Evolutionary conservation across 305 asterid species (phyloP).

Genomic region (Solanum hybrid): DNA sequence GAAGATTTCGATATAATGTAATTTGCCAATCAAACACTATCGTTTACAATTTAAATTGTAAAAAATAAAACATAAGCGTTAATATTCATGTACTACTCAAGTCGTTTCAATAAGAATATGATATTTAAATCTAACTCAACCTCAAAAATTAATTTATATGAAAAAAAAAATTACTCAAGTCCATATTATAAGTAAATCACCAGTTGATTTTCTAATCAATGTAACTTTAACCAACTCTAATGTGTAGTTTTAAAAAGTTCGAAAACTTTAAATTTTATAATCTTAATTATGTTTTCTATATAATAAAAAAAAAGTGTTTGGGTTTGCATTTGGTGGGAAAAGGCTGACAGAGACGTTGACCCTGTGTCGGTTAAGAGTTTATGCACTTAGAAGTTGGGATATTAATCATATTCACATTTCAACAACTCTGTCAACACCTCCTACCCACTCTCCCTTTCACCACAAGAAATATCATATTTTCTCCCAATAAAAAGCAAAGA

Average conservation of each 20-base stretch:
- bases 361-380: neutral
- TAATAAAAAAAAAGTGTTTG: neutral
- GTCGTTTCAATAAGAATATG: neutral
- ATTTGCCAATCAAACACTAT: neutral
- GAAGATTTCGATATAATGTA: neutral
- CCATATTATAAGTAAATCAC: neutral
- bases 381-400: neutral
- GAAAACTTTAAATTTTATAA: neutral
- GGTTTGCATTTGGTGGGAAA: neutral
- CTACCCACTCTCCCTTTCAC: neutral
- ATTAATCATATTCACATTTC: neutral
- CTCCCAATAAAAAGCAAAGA: neutral
- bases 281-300: neutral
- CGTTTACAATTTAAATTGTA: too few relatives aligned
- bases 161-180: neutral
- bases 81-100: neutral
- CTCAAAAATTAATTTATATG: neutral
- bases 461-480: neutral
- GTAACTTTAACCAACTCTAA: neutral
- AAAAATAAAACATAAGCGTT: neutral
- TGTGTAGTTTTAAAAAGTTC: too few relatives aligned
- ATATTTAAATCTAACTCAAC: neutral
- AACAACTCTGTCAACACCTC: neutral
- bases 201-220: neutral
- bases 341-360: conserved; percentile 4